Evolutionary conservation across 78 protist genomes (phyloP), one percentile per base, ranked within the genome.

Genomic region (Mastigamoeba balamuthi): DNA sequence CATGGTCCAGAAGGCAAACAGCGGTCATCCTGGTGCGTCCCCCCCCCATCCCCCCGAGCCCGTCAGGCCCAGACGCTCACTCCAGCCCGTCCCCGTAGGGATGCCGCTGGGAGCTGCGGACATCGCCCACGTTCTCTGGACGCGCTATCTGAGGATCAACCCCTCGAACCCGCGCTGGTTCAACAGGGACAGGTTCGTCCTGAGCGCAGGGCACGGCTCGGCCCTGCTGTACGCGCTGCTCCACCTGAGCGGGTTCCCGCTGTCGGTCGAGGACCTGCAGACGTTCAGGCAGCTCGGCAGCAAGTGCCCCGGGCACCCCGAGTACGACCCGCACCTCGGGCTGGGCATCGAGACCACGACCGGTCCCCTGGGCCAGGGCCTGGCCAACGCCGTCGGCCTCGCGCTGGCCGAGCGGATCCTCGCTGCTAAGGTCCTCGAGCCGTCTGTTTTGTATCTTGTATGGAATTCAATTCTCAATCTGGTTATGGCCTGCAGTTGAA

Each of bases 341-440:
- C 81, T 89, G 10, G 99, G 99, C 27, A 90, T 98, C 41, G 99
- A 98, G 83, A 97, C 96, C 38, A 89, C 99, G 5, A 98, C 99
- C 6, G 99, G 99, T 8, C 99, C 99, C 42, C 94, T 98, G 8
- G 99, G 99, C 23, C 99, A 98, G n/a, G 99, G 98, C 72, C 37
- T 96, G 69, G 72, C 94, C 52, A 84, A 89, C 43, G 99, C 99
- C 1, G 99, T 97, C 70, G 99, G 99, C 43, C 66, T 93, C 27
- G 99, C 99, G 25, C 35, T 88, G 1, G 95, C 98, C 25, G 82
- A 78, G 72, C 41, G 44, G 38, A 91, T 91, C 84, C 28, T 94
- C 4, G 98, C 94, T 0, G 94, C 94, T 7, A n/a, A n/a, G n/a
- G n/a, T n/a, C n/a, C n/a, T n/a, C n/a, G n/a, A n/a, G n/a, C n/a